These are phyloP conservation scores for Cystobasidium sp. DNA, from an alignment of 1,284 basidiomycete genomes.

Conservation along the genomic window DNA sequence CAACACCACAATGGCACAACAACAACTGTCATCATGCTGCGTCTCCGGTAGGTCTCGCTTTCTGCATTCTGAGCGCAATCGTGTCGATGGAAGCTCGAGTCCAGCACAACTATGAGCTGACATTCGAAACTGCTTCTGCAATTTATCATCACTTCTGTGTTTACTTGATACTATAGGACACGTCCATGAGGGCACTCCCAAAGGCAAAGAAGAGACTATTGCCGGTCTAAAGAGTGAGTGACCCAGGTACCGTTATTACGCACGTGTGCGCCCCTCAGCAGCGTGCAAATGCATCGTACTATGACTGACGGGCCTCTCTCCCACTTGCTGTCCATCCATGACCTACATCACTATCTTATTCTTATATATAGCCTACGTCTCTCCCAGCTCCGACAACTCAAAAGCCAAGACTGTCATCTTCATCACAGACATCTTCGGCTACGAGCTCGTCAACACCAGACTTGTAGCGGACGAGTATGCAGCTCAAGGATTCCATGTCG, in stretches of 20 bases:
- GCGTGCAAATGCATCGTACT: background rate
- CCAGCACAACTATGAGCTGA: too few relatives aligned
- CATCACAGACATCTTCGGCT: constrained; percentile 50
- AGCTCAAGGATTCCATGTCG: constrained; percentile 47
- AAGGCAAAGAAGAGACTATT: constrained; percentile 44
- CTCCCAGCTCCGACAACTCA: constrained; percentile 42
- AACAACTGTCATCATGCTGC: constrained; percentile 46
- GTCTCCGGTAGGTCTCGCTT: constrained; percentile 42
- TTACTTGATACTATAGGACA: constrained; percentile 30
- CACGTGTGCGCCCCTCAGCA: background rate
- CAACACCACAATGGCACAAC: constrained; percentile 25
- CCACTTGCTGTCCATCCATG: background rate
- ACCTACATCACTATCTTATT: background rate
- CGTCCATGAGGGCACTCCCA: constrained; percentile 51
- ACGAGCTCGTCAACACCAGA: constrained; percentile 45
- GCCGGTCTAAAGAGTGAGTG: constrained; percentile 42
- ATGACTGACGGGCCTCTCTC: background rate
- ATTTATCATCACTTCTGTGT: background rate
- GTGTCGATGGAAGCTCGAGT: too few relatives aligned
- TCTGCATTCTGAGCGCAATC: background rate
- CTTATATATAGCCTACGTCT: constrained; percentile 44
- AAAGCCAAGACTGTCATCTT: constrained; percentile 51
- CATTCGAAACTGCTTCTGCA: background rate
- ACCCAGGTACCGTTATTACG: too few relatives aligned
- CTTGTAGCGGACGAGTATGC: constrained; percentile 50